Percentiles rank a stretch among this genome's conserved stretches.
phyloP scores from a whole-genome alignment of 371 early-diverging fungal genomes.

The Actinomortierella wolfii region DNA sequence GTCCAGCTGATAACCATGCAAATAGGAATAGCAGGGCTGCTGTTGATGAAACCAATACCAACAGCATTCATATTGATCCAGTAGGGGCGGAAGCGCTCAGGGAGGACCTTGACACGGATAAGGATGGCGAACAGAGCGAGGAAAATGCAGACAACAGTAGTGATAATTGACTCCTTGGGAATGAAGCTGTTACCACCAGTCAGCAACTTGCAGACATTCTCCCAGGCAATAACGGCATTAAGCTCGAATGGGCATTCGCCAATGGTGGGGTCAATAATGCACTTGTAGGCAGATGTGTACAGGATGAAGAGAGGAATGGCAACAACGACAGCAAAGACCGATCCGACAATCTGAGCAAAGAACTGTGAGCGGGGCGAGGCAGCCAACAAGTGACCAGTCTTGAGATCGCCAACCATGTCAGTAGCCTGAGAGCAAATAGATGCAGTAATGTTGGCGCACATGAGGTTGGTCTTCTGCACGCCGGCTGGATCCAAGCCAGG shows the following conservation, averaged over 20 bases:
- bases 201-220: conserved; percentile 58
- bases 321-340: conserved; percentile 61
- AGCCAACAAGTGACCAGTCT: conserved; percentile 63
- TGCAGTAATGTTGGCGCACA: conserved; percentile 66
- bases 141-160: conserved; percentile 35
- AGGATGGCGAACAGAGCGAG: conserved; percentile 55
- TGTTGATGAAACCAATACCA: conserved; percentile 73
- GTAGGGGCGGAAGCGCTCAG: conserved; percentile 55
- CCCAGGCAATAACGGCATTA: conserved; percentile 69
- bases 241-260: conserved; percentile 55
- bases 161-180: conserved; percentile 21
- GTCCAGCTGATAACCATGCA: conserved; percentile 65
- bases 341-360: conserved; percentile 65
- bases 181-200: conserved; percentile 48
- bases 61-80: conserved; percentile 69
- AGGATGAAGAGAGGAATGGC: conserved; percentile 64
- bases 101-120: conserved; percentile 55
- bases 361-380: conserved; percentile 69
- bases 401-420: conserved; percentile 71
- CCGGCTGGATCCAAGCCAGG: conserved; percentile 48
- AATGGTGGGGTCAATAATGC: conserved; percentile 46
- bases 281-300: conserved; percentile 68
- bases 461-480: conserved; percentile 59
- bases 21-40: conserved; percentile 54
- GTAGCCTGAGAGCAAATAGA: conserved; percentile 65